A percentile compares a stretch with the other conserved stretches of the same genome.
Evolutionary conservation across 2,329 filamentous ascomycete genomes (phyloP).

Genomic region (Incumbomyces delicatus): DNA sequence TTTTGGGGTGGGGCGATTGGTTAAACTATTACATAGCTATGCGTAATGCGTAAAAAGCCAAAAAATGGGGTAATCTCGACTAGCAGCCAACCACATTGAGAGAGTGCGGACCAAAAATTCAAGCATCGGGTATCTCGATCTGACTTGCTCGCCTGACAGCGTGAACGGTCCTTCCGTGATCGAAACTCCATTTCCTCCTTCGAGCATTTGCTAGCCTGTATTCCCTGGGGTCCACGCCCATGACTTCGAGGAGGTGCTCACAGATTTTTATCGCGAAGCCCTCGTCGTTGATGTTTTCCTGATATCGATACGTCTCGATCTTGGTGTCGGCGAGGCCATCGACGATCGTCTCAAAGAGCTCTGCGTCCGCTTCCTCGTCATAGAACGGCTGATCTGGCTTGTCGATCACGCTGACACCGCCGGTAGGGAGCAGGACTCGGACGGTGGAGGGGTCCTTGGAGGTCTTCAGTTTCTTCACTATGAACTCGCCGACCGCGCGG

Average conservation of each 20-base stretch:
- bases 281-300: constrained; percentile 46
- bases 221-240: constrained; percentile 18
- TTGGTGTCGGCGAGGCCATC: constrained; percentile 39
- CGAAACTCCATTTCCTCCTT: constrained; percentile 19
- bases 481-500: constrained; percentile 43
- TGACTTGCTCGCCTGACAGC: constrained; percentile 14
- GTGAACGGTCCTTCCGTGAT: constrained; percentile 17
- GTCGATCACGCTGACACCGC: constrained; percentile 54
- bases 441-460: constrained; percentile 32
- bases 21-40: too few relatives aligned
- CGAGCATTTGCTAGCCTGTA: constrained; percentile 18
- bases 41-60: too few relatives aligned
- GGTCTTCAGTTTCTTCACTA: constrained; percentile 44
- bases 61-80: too few relatives aligned
- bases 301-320: constrained; percentile 42
- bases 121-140: constrained; percentile 17
- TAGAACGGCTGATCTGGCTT: constrained; percentile 45
- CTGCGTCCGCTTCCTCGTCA: constrained; percentile 39
- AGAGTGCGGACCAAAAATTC: too few relatives aligned
- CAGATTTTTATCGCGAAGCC: constrained; percentile 34
- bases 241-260: constrained; percentile 16
- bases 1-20: too few relatives aligned
- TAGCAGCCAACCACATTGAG: too few relatives aligned
- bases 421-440: constrained; percentile 50
- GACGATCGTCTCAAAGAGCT: constrained; percentile 39